Evolutionary conservation across 2,329 filamentous ascomycete species (phyloP), one percentile per base, ranked within the genome.

Genomic region (Alternaria ethzedia): DNA sequence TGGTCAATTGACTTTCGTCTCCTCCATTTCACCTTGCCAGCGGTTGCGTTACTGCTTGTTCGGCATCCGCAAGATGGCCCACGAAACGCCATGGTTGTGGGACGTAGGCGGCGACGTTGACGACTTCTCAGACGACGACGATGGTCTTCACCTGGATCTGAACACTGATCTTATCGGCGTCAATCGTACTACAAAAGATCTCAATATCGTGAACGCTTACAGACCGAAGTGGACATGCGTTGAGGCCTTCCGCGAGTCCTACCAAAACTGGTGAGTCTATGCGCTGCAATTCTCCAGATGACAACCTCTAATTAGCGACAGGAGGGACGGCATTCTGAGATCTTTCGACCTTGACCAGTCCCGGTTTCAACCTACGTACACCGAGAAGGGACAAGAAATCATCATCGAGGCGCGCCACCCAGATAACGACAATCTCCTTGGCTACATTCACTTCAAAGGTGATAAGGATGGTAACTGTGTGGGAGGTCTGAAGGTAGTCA

Each of bases 261-360:
- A 47, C 12, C 17, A 41, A 21, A 57, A 57, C 17, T 62, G n/a
- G 58, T 23, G 17, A 28, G 17, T 57, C 1, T 26, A 26, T 17
- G 5, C 5, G 6, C 10, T n/a, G 21, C 2, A 7, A 9, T 7
- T n/a, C 6, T n/a, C 21, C 2, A 25, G 6, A 25, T 4, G 4
- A 2, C 44, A 46, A 3, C 7, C 12, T 25, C 23, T 47, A 6
- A 26, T 3, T 6, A 47, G 25, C 45, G 2, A 17, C 20, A 69
- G 62, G 61, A 47, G 52, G 26, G 61, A 71, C 54, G 67, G 58
- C 10, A 69, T 70, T 17, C 25, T 64, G 17, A 23, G 26, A 15
- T 61, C 59, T 1, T 69, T 64, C 47, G 26, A 57, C 9, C 49
- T 71, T 15, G 21, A 45, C 6, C 50, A 20, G 9, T 63, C 52